phyloP scores from a whole-genome alignment of 2,329 filamentous ascomycete genomes.

The Beauveria rudraprayagi region DNA sequence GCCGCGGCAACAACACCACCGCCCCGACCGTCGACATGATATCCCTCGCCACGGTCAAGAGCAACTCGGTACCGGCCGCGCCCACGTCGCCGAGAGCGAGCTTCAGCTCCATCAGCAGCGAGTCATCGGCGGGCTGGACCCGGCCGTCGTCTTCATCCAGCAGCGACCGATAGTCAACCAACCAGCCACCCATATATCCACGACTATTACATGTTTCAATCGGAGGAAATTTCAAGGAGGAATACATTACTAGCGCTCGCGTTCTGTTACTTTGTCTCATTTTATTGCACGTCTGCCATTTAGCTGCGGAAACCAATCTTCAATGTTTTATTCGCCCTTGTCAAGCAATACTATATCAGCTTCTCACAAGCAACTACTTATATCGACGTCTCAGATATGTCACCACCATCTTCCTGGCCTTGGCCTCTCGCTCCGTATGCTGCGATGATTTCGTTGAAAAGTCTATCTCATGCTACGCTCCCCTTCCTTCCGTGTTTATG shows the following conservation, averaged over 20 bases:
- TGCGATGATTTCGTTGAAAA: not conserved
- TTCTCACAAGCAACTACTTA: not conserved
- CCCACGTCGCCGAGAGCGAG: slow-evolving; percentile 11
- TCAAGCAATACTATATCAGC: not conserved
- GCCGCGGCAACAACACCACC: slow-evolving; percentile 29
- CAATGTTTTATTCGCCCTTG: not conserved
- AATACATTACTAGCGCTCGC: not conserved
- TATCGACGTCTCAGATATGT: not conserved
- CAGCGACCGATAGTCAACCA: slow-evolving; percentile 15
- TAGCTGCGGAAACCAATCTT: not conserved
- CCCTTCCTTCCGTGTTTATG: not conserved
- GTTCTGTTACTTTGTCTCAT: not conserved
- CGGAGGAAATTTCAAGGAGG: not conserved
- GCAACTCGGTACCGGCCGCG: not conserved
- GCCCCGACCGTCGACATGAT: not conserved
- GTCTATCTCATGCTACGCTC: slow-evolving; percentile 2
- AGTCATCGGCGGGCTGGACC: slow-evolving; percentile 15
- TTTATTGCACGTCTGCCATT: not conserved
- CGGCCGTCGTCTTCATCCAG: slow-evolving; percentile 28
- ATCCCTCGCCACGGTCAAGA: not conserved
- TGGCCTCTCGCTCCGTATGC: not conserved
- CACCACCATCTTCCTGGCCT: not conserved
- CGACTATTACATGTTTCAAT: not conserved
- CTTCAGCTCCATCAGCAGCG: slow-evolving; percentile 8
- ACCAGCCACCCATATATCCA: not conserved